Evolutionary conservation across 2,329 filamentous ascomycete species (phyloP), one percentile per base, ranked within the genome.

Genomic region (Metarhizium brunneum): DNA sequence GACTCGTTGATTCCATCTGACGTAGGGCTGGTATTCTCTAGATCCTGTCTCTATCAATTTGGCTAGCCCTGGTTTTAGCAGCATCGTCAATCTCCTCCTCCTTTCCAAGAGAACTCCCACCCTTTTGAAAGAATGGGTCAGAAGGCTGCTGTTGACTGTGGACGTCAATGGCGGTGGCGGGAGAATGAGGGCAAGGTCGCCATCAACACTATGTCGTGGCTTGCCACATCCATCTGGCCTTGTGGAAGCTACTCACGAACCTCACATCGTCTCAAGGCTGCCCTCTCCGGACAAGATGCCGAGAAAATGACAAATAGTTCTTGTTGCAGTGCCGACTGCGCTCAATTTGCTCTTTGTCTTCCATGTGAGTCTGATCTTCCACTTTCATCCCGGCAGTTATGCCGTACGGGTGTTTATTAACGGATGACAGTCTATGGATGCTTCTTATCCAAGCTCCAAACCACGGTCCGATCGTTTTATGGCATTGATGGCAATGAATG

Each of bases 381-480:
- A 25, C 38, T 51, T 29, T 4, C 7, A 11, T 45, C 18, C n/a
- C 20, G n/a, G 4, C 16, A 20, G 14, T 16, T 45, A 18, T 45
- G 7, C 42, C 40, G 40, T 18, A 18, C 25, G 40, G 40, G 40
- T 52, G 38, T 45, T 20, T 20, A 48, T 49, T 47, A 58, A 58
- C 20, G 10, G 38, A 20, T 2, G 47, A 7, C 48, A 73, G 70
- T 68, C 55, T 71, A 68, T 51, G 64, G 65, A 14, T 58, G 56
- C 42, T 55, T 68, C 6, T 42, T 71, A 8, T 58, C 60, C n/a
- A 59, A 56, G 13, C 59, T 71, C 11, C 70, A 71, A 53, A 55
- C 56, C 6, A 60, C 59, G 2, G 61, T 71, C 55, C 68, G 70
- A 25, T 47, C 61, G 2, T 63, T 68, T 36, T 73, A 71, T 59